Percentiles rank a stretch among this genome's conserved stretches.
Evolutionary conservation across 2,329 filamentous ascomycete genomes (phyloP).

Genomic region (Colletotrichum sansevieriae): DNA sequence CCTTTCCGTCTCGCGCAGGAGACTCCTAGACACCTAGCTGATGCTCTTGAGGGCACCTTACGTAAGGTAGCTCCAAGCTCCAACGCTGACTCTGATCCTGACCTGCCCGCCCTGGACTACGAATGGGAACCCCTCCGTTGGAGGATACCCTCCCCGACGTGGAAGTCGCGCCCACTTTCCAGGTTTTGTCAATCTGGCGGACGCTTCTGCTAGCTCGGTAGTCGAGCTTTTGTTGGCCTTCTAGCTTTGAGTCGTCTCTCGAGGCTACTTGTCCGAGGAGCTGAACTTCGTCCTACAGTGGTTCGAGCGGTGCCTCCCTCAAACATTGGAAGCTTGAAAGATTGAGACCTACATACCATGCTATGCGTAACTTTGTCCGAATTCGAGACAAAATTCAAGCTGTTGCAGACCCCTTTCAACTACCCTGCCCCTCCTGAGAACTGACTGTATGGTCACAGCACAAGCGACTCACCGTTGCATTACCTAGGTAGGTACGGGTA

Average conservation of each 20-base stretch:
- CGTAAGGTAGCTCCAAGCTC: no score
- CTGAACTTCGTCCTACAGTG: neutral
- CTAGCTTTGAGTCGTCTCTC: conserved; percentile 6
- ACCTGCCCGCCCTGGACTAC: neutral
- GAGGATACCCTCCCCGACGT: conserved; percentile 1
- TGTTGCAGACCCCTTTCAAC: neutral
- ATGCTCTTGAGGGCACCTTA: no score
- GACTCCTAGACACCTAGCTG: no score
- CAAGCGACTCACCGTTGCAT: neutral
- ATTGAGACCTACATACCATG: no score
- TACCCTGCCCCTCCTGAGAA: neutral
- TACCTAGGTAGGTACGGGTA: no score
- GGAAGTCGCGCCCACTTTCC: neutral
- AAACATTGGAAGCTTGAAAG: neutral
- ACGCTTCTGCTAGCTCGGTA: neutral
- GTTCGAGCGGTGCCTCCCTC: conserved; percentile 3
- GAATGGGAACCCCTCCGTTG: neutral
- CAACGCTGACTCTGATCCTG: neutral
- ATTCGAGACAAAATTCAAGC: conserved; percentile 1
- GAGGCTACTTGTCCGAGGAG: no score
- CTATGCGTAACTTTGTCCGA: neutral
- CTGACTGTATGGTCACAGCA: neutral
- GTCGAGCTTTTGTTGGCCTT: conserved; percentile 5
- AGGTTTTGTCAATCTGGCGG: neutral
- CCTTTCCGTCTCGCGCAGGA: no score